These are phyloP conservation scores for Catharanthus roseus DNA, from an alignment of 257 asterid species.

Conservation along the genomic window DNA sequence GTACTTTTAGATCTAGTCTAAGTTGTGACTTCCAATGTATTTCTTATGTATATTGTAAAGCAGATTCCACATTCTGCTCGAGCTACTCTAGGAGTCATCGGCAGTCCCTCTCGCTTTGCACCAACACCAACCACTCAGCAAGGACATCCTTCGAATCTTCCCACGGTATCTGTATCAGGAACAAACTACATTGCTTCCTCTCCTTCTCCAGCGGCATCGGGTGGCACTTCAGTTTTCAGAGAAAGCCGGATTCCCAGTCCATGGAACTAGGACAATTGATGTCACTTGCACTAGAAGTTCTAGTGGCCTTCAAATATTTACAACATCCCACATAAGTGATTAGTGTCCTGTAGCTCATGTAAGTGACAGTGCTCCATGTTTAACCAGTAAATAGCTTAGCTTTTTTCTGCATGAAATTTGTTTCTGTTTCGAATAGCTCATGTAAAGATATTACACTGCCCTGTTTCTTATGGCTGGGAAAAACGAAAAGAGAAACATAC, in stretches of 20 bases:
- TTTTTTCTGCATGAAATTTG: background rate
- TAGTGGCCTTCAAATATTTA: background rate
- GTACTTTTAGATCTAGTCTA: background rate
- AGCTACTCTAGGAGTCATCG: constrained; percentile 44
- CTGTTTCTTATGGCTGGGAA: background rate
- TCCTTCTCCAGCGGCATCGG: constrained; percentile 94
- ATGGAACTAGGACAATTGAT: constrained; percentile 42
- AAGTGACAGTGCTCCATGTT: background rate
- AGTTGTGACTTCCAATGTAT: constrained; percentile 1
- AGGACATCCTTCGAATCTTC: constrained; percentile 43
- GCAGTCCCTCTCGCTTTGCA: constrained; percentile 78
- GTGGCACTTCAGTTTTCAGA: constrained; percentile 75
- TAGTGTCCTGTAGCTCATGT: background rate
- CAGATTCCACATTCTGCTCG: constrained; percentile 69
- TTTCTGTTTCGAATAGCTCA: background rate
- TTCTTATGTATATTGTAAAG: constrained; percentile 9
- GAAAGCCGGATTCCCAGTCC: constrained; percentile 67
- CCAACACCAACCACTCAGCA: constrained; percentile 49
- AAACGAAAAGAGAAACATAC: background rate
- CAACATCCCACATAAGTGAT: background rate
- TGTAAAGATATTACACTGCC: background rate
- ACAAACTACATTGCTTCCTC: constrained; percentile 67
- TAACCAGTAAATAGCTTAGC: constrained; percentile 1
- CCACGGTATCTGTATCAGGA: constrained; percentile 61
- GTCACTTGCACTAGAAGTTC: background rate